Evolutionary conservation across 495 filamentous ascomycete genomes (phyloP).

Genomic region (Pseudevernia furfuracea): DNA sequence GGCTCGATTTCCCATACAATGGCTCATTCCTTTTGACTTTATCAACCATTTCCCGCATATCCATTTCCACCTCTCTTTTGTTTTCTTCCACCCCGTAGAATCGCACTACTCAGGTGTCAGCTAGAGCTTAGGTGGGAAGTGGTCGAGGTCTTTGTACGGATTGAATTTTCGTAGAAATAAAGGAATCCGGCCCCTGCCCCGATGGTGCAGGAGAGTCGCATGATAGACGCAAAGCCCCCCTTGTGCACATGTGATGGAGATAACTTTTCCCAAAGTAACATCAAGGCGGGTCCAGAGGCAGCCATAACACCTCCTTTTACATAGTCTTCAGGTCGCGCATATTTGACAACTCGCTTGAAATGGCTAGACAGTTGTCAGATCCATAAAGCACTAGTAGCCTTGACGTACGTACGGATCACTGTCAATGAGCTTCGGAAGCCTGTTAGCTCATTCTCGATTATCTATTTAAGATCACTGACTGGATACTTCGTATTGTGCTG

Average conservation of each 20-base stretch:
- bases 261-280: constrained; percentile 72
- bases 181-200: constrained; percentile 69
- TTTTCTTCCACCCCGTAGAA: constrained; percentile 96
- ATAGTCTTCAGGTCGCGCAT: constrained; percentile 81
- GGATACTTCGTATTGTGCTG: constrained; percentile 68
- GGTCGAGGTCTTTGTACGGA: constrained; percentile 17
- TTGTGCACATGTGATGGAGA: constrained; percentile 72
- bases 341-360: constrained; percentile 76
- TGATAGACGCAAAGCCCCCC: constrained; percentile 70
- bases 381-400: constrained; percentile 13
- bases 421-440: constrained; percentile 75
- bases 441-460: constrained; percentile 13
- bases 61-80: constrained; percentile 81
- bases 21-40: constrained; percentile 87
- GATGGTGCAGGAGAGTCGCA: constrained; percentile 69
- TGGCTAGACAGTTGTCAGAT: constrained; percentile 54
- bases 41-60: constrained; percentile 96
- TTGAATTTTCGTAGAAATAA: constrained; percentile 68
- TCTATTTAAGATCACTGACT: constrained; percentile 42
- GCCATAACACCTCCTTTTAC: constrained; percentile 56
- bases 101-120: constrained; percentile 48
- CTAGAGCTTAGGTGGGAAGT: not conserved
- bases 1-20: constrained; percentile 71
- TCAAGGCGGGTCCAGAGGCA: constrained; percentile 59
- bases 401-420: constrained; percentile 76